Evolutionary conservation across 331 rosid genomes (phyloP).

Genomic region (Malus hybrid): DNA sequence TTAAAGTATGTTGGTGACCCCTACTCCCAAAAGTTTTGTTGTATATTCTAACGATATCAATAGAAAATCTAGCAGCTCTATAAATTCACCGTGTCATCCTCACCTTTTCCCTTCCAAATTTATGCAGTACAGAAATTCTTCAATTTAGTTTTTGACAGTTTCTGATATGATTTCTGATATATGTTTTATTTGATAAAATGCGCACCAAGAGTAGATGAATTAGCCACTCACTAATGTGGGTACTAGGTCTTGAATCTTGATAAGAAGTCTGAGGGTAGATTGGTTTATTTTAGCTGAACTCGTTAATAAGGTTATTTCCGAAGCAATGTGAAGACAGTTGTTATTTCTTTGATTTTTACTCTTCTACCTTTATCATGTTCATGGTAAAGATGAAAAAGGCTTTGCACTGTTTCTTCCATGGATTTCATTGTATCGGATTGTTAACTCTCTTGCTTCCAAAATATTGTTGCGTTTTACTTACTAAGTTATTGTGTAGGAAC

Average conservation of each 20-base stretch:
- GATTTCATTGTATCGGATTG: neutral
- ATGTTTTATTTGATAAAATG: neutral
- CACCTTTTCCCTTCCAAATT: too few species aligned
- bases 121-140: too few species aligned
- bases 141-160: too few species aligned
- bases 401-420: neutral
- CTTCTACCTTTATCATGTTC: too few species aligned
- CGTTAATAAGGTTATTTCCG: too few species aligned
- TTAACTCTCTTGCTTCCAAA: neutral
- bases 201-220: neutral
- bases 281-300: neutral
- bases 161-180: too few species aligned
- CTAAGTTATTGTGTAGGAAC: conserved; percentile 46
- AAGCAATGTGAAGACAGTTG: neutral
- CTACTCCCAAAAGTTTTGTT: too few species aligned
- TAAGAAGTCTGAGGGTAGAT: neutral
- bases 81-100: too few species aligned
- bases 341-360: too few species aligned
- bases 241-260: neutral
- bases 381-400: neutral
- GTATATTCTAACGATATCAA: too few species aligned
- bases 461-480: neutral
- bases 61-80: too few species aligned
- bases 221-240: neutral
- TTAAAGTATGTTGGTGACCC: too few species aligned